Evolutionary conservation across 305 asterid species (phyloP).

Genomic region (Ajuga reptans): DNA sequence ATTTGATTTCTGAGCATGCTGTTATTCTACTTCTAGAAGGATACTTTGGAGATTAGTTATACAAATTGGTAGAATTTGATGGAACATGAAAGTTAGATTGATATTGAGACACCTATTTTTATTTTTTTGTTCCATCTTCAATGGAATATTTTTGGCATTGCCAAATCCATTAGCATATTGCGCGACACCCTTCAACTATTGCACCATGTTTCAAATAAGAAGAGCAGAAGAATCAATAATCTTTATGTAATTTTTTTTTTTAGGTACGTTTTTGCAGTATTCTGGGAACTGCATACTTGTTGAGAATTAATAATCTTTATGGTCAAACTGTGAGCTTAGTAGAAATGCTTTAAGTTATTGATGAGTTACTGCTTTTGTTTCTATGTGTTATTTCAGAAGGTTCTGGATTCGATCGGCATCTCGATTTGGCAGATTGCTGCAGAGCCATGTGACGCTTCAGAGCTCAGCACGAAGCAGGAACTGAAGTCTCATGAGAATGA

Average conservation of each 20-base stretch:
- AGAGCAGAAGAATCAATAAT: too few relatives aligned
- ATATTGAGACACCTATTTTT: background rate
- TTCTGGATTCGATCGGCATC: slow-evolving; percentile 64
- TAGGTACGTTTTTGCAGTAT: background rate
- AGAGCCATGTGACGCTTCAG: slow-evolving; percentile 40
- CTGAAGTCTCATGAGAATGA: slow-evolving; percentile 43
- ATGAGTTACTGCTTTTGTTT: background rate
- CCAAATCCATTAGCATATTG: background rate
- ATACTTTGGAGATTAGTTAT: background rate
- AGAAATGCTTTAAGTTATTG: background rate
- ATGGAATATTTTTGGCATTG: background rate
- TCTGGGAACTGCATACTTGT: background rate
- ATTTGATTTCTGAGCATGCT: too few relatives aligned
- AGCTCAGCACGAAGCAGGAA: slow-evolving; percentile 23
- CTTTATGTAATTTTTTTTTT: background rate
- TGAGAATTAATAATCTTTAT: background rate
- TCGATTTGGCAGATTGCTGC: slow-evolving; percentile 91
- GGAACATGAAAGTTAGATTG: background rate
- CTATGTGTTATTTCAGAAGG: slow-evolving; percentile 44
- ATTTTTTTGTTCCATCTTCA: too few relatives aligned
- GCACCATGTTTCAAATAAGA: background rate
- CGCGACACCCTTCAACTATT: background rate
- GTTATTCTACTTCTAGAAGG: background rate
- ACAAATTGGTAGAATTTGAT: background rate
- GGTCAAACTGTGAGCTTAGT: background rate